phyloP scores from a whole-genome alignment of 2,329 filamentous ascomycete genomes.

The Alternaria sp. region DNA sequence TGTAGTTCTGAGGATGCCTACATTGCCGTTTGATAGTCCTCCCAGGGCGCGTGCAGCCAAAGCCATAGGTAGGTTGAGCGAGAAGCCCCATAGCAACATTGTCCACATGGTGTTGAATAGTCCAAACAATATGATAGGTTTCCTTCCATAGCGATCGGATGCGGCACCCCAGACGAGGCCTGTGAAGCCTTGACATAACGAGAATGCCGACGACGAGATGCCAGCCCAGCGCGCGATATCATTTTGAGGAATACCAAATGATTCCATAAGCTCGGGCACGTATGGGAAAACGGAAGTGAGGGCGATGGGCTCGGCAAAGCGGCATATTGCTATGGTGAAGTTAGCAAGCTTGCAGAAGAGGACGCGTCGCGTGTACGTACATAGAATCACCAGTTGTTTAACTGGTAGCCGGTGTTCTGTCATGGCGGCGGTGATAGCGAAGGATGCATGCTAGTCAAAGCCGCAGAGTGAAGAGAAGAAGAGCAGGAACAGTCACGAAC shows the following conservation, averaged over 20 bases:
- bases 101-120: slow-evolving; percentile 79
- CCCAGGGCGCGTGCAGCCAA: slow-evolving; percentile 79
- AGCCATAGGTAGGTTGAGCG: slow-evolving; percentile 80
- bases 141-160: slow-evolving; percentile 83
- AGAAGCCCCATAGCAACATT: slow-evolving; percentile 85
- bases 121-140: slow-evolving; percentile 83
- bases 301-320: slow-evolving; percentile 90
- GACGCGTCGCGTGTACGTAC: slow-evolving; percentile 28
- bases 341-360: slow-evolving; percentile 7
- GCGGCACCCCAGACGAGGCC: slow-evolving; percentile 89
- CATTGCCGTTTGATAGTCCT: slow-evolving; percentile 86
- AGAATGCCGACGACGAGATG: slow-evolving; percentile 84
- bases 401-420: slow-evolving; percentile 51
- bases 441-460: slow-evolving; percentile 18
- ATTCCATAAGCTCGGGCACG: slow-evolving; percentile 69
- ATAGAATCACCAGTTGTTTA: slow-evolving; percentile 52
- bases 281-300: slow-evolving; percentile 95
- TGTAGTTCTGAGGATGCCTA: slow-evolving; percentile 85
- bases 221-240: slow-evolving; percentile 74
- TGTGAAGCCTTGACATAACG: slow-evolving; percentile 79
- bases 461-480: neutral
- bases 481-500: slow-evolving; percentile 7
- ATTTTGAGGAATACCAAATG: slow-evolving; percentile 50
- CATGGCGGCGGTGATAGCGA: slow-evolving; percentile 37
- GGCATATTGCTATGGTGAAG: slow-evolving; percentile 78